Percentiles rank a stretch among this genome's conserved stretches.
Conservation (phyloP, 2,329 filamentous ascomycete species). For the Bipolaris cookei region DNA sequence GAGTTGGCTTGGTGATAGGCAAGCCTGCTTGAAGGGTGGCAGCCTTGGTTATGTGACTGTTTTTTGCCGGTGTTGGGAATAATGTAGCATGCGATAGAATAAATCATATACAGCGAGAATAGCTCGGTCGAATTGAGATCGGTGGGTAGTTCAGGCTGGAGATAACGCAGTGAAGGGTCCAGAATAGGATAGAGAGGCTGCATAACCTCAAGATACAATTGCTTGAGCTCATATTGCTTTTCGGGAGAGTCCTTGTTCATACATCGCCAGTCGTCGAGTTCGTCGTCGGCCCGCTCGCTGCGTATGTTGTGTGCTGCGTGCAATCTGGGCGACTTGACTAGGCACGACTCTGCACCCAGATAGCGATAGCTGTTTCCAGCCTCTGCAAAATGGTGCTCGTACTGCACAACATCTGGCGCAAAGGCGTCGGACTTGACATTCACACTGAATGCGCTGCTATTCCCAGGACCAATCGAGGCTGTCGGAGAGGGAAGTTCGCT, state of each 20-base stretch:
- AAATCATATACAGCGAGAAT: slow-evolving; percentile 46
- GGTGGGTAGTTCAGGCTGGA: slow-evolving; percentile 27
- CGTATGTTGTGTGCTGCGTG: slow-evolving; percentile 23
- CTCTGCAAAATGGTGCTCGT: slow-evolving; percentile 45
- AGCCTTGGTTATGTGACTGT: slow-evolving; percentile 27
- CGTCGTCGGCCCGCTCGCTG: slow-evolving; percentile 24
- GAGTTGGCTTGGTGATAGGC: slow-evolving; percentile 40
- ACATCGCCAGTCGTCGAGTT: slow-evolving; percentile 35
- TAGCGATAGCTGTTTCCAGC: slow-evolving; percentile 45
- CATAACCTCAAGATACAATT: slow-evolving; percentile 38
- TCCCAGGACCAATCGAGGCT: slow-evolving; percentile 21
- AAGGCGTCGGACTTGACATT: slow-evolving; percentile 24
- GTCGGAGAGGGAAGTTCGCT: slow-evolving; percentile 28
- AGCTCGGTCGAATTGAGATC: slow-evolving; percentile 35
- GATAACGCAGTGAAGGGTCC: slow-evolving; percentile 36
- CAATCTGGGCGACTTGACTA: slow-evolving; percentile 41
- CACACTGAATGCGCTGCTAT: slow-evolving; percentile 12
- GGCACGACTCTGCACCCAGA: slow-evolving; percentile 43
- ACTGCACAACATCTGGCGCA: slow-evolving; percentile 25
- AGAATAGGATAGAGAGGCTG: slow-evolving; percentile 42
- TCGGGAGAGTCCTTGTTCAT: slow-evolving; percentile 33
- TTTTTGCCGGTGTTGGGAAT: slow-evolving; percentile 36
- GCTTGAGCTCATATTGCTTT: slow-evolving; percentile 39
- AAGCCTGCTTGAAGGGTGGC: slow-evolving; percentile 34
- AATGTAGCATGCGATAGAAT: slow-evolving; percentile 45